These are phyloP conservation scores for Starmerella riodocensis DNA, from an alignment of 805 yeast genomes.

Conservation along the genomic window DNA sequence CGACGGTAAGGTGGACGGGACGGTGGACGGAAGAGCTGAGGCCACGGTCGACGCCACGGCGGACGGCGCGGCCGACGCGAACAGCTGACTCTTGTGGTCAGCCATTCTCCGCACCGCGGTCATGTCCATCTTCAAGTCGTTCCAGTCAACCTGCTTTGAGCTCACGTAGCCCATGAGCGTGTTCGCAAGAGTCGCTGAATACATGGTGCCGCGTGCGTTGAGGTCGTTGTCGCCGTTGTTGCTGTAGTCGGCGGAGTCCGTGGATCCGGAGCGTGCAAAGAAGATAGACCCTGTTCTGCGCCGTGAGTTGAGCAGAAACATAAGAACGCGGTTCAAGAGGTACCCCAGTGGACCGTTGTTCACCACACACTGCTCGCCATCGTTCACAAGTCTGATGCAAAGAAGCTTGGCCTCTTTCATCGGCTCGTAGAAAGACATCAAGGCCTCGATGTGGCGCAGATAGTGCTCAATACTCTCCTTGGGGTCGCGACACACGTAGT, in stretches of 20 bases:
- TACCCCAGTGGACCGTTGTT: slow-evolving; percentile 79
- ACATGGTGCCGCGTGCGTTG: slow-evolving; percentile 56
- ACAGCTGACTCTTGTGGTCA: slow-evolving; percentile 14
- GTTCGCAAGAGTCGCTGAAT: slow-evolving; percentile 50
- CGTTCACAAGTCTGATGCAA: slow-evolving; percentile 77
- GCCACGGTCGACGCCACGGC: slow-evolving; percentile 8
- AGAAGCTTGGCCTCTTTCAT: slow-evolving; percentile 51
- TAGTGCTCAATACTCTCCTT: slow-evolving; percentile 67
- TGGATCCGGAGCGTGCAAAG: slow-evolving; percentile 48
- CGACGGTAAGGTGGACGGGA: slow-evolving; percentile 9
- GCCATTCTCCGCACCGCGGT: slow-evolving; percentile 15
- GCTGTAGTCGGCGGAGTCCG: slow-evolving; percentile 38
- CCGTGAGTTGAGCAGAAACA: slow-evolving; percentile 80
- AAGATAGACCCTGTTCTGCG: slow-evolving; percentile 82
- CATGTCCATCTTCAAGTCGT: slow-evolving; percentile 14
- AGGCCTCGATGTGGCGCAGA: slow-evolving; percentile 51
- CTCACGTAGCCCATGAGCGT: slow-evolving; percentile 36
- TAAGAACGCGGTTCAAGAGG: slow-evolving; percentile 77
- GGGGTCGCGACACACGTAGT: slow-evolving; percentile 64
- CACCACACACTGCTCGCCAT: slow-evolving; percentile 71
- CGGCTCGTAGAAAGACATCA: slow-evolving; percentile 60
- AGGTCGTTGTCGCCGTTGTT: slow-evolving; percentile 71
- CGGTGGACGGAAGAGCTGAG: slow-evolving; percentile 7
- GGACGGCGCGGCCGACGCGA: slow-evolving; percentile 12
- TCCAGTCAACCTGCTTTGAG: slow-evolving; percentile 18